phyloP scores from a whole-genome alignment of 73 alveolate species.

The Stentor roeselii region DNA sequence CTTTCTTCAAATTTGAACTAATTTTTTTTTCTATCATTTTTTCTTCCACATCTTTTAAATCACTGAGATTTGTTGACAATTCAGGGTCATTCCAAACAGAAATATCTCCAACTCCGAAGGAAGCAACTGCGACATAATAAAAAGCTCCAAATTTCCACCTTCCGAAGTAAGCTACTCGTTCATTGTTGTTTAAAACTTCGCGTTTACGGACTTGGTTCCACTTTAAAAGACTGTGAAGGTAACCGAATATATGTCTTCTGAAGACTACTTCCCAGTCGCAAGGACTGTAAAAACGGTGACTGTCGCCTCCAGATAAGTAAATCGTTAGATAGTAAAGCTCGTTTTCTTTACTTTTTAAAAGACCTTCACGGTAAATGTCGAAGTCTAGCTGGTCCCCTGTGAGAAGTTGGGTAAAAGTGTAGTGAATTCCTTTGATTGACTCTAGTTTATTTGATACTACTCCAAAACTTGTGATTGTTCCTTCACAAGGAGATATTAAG shows the following conservation, averaged over 20 bases:
- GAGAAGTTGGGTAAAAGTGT: constrained; percentile 41
- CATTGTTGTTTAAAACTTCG: constrained; percentile 56
- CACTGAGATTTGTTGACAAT: constrained; percentile 18
- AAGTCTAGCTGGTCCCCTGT: constrained; percentile 40
- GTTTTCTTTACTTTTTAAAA: constrained; percentile 26
- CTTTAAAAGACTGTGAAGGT: constrained; percentile 56
- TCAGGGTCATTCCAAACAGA: constrained; percentile 32
- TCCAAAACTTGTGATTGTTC: constrained; percentile 29
- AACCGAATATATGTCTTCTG: constrained; percentile 75
- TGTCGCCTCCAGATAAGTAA: constrained; percentile 83
- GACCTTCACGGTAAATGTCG: constrained; percentile 9
- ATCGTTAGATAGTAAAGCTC: constrained; percentile 40
- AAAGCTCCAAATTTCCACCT: constrained; percentile 77
- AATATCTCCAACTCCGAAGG: constrained; percentile 80
- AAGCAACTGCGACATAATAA: constrained; percentile 62
- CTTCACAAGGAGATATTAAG: constrained; percentile 47
- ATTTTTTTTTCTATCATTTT: not conserved
- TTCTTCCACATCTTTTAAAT: constrained; percentile 1
- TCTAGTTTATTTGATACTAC: constrained; percentile 38
- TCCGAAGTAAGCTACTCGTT: constrained; percentile 81
- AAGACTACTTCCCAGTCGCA: constrained; percentile 50
- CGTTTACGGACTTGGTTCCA: constrained; percentile 36
- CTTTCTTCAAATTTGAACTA: constrained; percentile 46
- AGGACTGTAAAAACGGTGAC: constrained; percentile 84
- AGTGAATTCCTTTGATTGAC: constrained; percentile 39